A percentile compares a stretch with the other conserved stretches of the same genome.
phyloP scores from a whole-genome alignment of 495 filamentous ascomycete species.

The Trichodelitschia bisporula region DNA sequence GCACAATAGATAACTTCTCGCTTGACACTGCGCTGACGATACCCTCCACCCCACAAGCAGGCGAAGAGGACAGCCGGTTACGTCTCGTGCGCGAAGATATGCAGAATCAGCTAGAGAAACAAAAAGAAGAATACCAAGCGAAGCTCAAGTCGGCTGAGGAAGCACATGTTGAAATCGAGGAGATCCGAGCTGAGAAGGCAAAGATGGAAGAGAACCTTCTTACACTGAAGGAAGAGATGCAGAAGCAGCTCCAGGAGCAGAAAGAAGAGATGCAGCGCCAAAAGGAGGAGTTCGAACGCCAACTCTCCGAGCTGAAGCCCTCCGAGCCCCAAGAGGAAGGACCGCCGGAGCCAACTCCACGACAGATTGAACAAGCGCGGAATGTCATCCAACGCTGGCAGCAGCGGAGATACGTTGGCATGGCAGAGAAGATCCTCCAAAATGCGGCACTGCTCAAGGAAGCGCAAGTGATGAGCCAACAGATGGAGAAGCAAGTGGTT shows the following conservation, averaged over 20 bases:
- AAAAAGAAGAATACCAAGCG: slow-evolving; percentile 63
- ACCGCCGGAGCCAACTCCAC: slow-evolving; percentile 34
- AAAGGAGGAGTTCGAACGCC: slow-evolving; percentile 35
- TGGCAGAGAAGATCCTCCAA: slow-evolving; percentile 83
- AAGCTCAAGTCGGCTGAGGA: slow-evolving; percentile 57
- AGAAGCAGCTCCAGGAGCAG: slow-evolving; percentile 20
- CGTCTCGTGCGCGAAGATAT: slow-evolving; percentile 61
- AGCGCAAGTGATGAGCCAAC: slow-evolving; percentile 92
- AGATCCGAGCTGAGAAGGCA: slow-evolving; percentile 60
- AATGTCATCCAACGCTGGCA: slow-evolving; percentile 50
- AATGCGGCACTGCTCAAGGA: slow-evolving; percentile 77
- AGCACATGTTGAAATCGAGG: slow-evolving; percentile 54
- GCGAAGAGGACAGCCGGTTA: slow-evolving; percentile 47
- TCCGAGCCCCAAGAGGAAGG: slow-evolving; percentile 15
- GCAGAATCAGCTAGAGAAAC: slow-evolving; percentile 67
- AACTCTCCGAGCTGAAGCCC: slow-evolving; percentile 35
- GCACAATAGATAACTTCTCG: slow-evolving; percentile 90
- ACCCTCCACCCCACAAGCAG: slow-evolving; percentile 68
- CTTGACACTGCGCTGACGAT: slow-evolving; percentile 84
- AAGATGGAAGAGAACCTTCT: slow-evolving; percentile 68
- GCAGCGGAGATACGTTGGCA: slow-evolving; percentile 63
- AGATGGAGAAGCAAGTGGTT: slow-evolving; percentile 77
- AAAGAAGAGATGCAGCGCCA: slow-evolving; percentile 47
- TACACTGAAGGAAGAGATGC: slow-evolving; percentile 64
- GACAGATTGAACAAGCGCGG: slow-evolving; percentile 45